Evolutionary conservation across 495 filamentous ascomycete species (phyloP).

Genomic region (Hypoxylon fuscum): DNA sequence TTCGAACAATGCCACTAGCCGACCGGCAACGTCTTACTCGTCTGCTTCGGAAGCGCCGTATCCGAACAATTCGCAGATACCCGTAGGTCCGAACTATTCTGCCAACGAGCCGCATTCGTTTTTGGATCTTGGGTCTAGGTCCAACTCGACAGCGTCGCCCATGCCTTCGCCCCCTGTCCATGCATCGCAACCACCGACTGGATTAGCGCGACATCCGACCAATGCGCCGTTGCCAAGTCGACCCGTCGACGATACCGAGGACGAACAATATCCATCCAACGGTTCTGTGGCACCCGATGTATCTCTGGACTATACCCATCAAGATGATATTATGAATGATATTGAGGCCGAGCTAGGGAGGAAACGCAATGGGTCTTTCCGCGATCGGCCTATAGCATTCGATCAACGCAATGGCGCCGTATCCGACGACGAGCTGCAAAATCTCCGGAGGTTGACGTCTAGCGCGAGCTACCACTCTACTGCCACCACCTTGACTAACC

Average conservation of each 20-base stretch:
- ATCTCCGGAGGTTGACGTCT: constrained; percentile 50
- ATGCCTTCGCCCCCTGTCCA: constrained; percentile 50
- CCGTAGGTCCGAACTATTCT: constrained; percentile 55
- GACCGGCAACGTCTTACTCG: constrained; percentile 44
- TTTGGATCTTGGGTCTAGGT: constrained; percentile 50
- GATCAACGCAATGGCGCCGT: constrained; percentile 52
- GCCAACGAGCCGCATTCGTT: constrained; percentile 54
- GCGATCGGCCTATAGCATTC: constrained; percentile 36
- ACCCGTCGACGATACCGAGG: constrained; percentile 54
- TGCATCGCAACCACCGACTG: constrained; percentile 41
- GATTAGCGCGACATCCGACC: constrained; percentile 61
- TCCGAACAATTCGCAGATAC: constrained; percentile 56
- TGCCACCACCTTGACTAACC: constrained; percentile 54
- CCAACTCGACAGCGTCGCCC: constrained; percentile 54
- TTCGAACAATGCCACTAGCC: constrained; percentile 33
- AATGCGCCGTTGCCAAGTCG: constrained; percentile 63
- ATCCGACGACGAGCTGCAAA: constrained; percentile 53
- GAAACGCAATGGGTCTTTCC: constrained; percentile 32
- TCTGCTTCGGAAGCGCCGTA: constrained; percentile 53
- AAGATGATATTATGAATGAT: constrained; percentile 63
- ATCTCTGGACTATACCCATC: constrained; percentile 49
- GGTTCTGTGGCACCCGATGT: constrained; percentile 23
- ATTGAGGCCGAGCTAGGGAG: constrained; percentile 60
- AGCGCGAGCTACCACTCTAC: constrained; percentile 56
- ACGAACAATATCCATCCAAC: constrained; percentile 50